These are phyloP conservation scores for Xerocomus brunneocitrinus DNA, from an alignment of 768 basidiomycete genomes.

Conservation along the genomic window DNA sequence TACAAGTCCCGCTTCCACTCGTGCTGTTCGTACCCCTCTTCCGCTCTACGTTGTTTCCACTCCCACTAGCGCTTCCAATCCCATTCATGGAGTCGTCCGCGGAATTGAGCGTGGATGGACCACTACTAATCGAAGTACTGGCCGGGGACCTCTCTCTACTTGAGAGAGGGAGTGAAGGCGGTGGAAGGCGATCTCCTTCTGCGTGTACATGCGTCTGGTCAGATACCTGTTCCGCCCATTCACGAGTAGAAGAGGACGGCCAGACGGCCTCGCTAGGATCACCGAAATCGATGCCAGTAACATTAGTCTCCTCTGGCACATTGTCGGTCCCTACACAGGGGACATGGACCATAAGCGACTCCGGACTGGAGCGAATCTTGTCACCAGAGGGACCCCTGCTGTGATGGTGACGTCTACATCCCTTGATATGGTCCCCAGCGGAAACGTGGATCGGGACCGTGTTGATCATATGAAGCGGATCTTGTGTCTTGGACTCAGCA, in stretches of 20 bases:
- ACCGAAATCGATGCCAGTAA: slow-evolving; percentile 11
- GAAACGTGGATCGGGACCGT: slow-evolving; percentile 27
- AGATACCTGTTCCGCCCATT: slow-evolving; percentile 44
- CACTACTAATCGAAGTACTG: slow-evolving; percentile 24
- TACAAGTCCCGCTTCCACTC: slow-evolving; percentile 5
- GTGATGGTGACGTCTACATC: slow-evolving; percentile 7
- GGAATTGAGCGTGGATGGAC: slow-evolving; percentile 21
- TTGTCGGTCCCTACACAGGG: slow-evolving; percentile 17
- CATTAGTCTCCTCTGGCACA: slow-evolving; percentile 17
- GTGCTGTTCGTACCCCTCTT: slow-evolving; percentile 11
- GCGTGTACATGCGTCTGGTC: slow-evolving; percentile 25
- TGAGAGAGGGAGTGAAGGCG: slow-evolving; percentile 3
- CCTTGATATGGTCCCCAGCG: slow-evolving; percentile 27
- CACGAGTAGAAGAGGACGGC: slow-evolving; percentile 33
- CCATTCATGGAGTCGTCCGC: slow-evolving; percentile 21
- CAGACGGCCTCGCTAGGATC: slow-evolving; percentile 20
- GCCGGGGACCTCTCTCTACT: slow-evolving; percentile 23
- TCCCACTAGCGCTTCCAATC: slow-evolving; percentile 16
- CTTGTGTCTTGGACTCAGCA: not conserved
- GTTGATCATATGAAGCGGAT: slow-evolving; percentile 9
- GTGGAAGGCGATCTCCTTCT: slow-evolving; percentile 4
- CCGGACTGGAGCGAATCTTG: slow-evolving; percentile 15
- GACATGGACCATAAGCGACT: slow-evolving; percentile 29
- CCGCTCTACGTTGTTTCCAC: slow-evolving; percentile 4
- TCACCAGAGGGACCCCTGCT: not conserved